Conservation (phyloP, 1,284 basidiomycete genomes). For the Hypsizygus ulmarius region DNA sequence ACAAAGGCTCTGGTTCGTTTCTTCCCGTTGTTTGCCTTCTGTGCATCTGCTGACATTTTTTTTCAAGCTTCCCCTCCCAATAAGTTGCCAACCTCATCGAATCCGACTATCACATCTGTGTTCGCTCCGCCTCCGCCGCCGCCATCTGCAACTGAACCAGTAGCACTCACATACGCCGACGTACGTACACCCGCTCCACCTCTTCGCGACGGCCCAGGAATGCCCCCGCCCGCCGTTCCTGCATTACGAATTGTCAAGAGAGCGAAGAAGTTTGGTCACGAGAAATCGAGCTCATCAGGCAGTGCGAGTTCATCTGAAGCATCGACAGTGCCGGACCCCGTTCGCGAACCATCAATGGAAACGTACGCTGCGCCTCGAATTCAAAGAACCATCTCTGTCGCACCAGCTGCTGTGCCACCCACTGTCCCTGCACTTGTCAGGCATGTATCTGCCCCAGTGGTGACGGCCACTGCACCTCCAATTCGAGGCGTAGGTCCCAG, state of each 20-base stretch:
- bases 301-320: slow-evolving; percentile 8
- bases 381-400: not conserved
- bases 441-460: not conserved
- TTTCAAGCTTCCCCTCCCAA: not conserved
- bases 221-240: slow-evolving; percentile 36
- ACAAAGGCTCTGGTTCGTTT: slow-evolving; percentile 5
- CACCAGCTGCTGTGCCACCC: not conserved
- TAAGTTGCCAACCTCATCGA: not conserved
- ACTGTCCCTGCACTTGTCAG: not conserved
- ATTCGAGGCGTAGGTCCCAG: slow-evolving; percentile 9
- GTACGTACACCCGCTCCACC: slow-evolving; percentile 15
- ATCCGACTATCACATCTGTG: not conserved
- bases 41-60: too few species aligned
- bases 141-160: not conserved
- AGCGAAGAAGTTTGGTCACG: slow-evolving; percentile 23
- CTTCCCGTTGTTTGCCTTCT: not conserved
- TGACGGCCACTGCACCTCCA: not conserved
- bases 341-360: too few species aligned
- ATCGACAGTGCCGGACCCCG: not conserved
- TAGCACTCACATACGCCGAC: not conserved
- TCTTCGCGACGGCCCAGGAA: slow-evolving; percentile 11
- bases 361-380: not conserved
- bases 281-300: slow-evolving; percentile 19
- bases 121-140: slow-evolving; percentile 1
- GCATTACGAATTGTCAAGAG: slow-evolving; percentile 50